Evolutionary conservation across 768 basidiomycete genomes (phyloP).

Genomic region (Kwoniella newhampshirensis): DNA sequence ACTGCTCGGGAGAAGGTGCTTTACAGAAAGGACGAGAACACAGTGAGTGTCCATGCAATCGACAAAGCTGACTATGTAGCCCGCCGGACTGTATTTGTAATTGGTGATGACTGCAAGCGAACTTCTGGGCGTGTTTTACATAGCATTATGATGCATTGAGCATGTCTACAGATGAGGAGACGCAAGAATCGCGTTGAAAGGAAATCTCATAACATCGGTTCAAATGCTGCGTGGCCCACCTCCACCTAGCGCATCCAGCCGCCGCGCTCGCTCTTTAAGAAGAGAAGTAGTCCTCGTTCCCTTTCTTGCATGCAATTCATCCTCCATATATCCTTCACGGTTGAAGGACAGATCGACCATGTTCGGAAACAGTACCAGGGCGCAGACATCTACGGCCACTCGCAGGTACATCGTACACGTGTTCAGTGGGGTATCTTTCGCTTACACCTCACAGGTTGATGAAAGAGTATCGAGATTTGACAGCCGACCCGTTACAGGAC

Average conservation of each 20-base stretch:
- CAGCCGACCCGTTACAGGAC: slow-evolving; percentile 58
- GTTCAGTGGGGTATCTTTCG: background rate
- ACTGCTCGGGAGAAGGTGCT: slow-evolving; percentile 91
- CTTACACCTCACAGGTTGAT: slow-evolving; percentile 33
- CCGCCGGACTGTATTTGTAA: slow-evolving; percentile 28
- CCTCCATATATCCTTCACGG: too few species aligned
- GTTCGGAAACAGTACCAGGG: slow-evolving; percentile 39
- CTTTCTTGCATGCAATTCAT: too few species aligned
- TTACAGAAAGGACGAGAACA: slow-evolving; percentile 97
- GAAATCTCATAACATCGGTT: too few species aligned
- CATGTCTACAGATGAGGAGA: background rate
- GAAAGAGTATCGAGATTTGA: slow-evolving; percentile 55
- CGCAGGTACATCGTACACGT: slow-evolving; percentile 25
- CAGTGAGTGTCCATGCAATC: slow-evolving; percentile 47
- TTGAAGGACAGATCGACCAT: too few species aligned
- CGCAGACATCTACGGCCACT: slow-evolving; percentile 45
- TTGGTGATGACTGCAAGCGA: background rate
- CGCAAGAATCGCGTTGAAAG: too few species aligned
- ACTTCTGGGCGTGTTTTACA: too few species aligned
- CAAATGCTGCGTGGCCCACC: background rate
- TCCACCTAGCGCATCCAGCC: background rate
- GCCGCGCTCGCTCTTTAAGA: background rate
- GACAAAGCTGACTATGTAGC: slow-evolving; percentile 17
- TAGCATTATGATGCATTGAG: background rate
- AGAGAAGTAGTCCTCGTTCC: too few species aligned